A percentile compares a stretch with the other conserved stretches of the same genome.
These are phyloP conservation scores for Heterobasidion occidentale DNA, from an alignment of 1,284 basidiomycete species.

Conservation along the genomic window DNA sequence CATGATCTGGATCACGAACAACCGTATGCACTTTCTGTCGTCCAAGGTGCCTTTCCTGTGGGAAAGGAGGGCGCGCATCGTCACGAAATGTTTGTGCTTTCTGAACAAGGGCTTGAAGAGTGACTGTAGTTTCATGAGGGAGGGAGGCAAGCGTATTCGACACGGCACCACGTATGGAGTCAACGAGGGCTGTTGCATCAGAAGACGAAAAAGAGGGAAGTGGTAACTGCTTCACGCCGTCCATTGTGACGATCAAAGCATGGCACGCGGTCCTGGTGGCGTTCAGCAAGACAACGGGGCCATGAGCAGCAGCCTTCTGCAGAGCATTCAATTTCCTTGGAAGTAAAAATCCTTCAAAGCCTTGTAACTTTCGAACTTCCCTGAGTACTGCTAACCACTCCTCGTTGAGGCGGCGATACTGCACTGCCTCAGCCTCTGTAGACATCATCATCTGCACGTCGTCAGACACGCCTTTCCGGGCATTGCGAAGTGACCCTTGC, in stretches of 20 bases:
- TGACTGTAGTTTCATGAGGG: not conserved
- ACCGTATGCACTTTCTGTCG: not conserved
- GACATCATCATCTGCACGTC: not conserved
- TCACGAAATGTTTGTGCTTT: not conserved
- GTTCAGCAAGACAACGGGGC: not conserved
- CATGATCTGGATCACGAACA: not conserved
- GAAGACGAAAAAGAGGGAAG: not conserved
- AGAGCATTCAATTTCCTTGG: not conserved
- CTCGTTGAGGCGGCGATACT: not conserved
- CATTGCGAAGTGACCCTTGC: not conserved
- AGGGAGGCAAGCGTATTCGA: not conserved
- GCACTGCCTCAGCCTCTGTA: not conserved
- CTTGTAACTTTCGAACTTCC: not conserved
- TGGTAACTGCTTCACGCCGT: not conserved
- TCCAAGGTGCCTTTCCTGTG: not conserved
- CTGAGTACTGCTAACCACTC: not conserved
- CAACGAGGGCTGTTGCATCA: not conserved
- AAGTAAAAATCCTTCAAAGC: not conserved
- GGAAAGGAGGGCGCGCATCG: not conserved
- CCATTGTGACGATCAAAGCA: not conserved
- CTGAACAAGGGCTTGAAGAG: not conserved
- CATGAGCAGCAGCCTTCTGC: not conserved
- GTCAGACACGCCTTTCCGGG: not conserved
- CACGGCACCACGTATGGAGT: not conserved
- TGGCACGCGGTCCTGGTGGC: not conserved